Percentiles rank a stretch among this genome's conserved stretches.
These are phyloP conservation scores for Helotiales sp. DNA, from an alignment of 2,329 filamentous ascomycete species.

Conservation along the genomic window DNA sequence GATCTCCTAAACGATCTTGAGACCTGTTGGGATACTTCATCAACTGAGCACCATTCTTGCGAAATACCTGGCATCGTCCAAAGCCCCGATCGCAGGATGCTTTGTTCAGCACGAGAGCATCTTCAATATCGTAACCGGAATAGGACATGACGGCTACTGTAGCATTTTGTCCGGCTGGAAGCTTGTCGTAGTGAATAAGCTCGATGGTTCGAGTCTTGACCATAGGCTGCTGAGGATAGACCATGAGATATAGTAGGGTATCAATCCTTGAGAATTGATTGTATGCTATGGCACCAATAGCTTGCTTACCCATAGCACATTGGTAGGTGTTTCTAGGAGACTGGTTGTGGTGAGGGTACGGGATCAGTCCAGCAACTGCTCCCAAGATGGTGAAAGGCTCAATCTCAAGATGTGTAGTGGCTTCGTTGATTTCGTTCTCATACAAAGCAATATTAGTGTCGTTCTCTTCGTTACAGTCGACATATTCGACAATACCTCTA, in stretches of 20 bases:
- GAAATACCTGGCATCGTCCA: conserved; percentile 95
- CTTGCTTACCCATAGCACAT: conserved; percentile 99
- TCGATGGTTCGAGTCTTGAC: conserved; percentile 97
- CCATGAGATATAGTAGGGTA: conserved; percentile 91
- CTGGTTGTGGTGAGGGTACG: conserved; percentile 98
- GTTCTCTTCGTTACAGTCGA: conserved; percentile 98
- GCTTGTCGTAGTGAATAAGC: conserved; percentile 93
- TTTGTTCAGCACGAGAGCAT: conserved; percentile 89
- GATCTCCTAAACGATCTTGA: conserved; percentile 63
- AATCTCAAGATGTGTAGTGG: conserved; percentile 93
- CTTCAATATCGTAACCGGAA: conserved; percentile 98
- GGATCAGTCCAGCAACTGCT: conserved; percentile 92
- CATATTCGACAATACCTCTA: conserved; percentile 88
- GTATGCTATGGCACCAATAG: conserved; percentile 95
- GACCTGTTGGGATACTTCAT: conserved; percentile 87
- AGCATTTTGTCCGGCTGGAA: conserved; percentile 94
- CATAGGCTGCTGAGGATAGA: conserved; percentile 97
- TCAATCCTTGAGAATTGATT: conserved; percentile 98
- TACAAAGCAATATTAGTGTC: conserved; percentile 91
- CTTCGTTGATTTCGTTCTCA: conserved; percentile 77
- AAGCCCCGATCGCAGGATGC: conserved; percentile 93
- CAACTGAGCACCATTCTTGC: conserved; percentile 84
- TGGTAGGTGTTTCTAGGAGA: conserved; percentile 98
- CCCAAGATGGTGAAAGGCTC: conserved; percentile 97
- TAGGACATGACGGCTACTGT: conserved; percentile 99